These are phyloP conservation scores for Chlamydomonas applanata DNA, from an alignment of 139 green algal species.

Conservation along the genomic window DNA sequence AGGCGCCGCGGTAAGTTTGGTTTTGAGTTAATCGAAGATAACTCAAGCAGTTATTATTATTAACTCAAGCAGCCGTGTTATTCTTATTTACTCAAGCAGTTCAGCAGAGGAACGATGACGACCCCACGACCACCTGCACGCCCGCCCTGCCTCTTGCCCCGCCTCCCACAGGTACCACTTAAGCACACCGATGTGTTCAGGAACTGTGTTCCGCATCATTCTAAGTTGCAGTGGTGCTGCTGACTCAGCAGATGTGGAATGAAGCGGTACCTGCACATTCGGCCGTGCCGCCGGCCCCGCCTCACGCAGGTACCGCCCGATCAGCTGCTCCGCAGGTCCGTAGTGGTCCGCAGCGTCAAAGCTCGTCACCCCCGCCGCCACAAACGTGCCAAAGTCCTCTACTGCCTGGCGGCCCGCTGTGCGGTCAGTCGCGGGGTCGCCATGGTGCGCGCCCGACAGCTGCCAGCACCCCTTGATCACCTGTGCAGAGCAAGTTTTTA, in stretches of 20 bases:
- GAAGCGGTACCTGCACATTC: slow-evolving; percentile 49
- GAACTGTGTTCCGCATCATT: no score
- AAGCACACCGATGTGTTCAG: no score
- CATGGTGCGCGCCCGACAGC: slow-evolving; percentile 69
- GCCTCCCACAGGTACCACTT: no score
- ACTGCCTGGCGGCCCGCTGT: slow-evolving; percentile 69
- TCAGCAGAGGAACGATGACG: no score
- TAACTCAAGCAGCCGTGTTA: no score
- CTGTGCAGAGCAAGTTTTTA: slow-evolving; percentile 7
- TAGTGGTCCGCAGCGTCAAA: slow-evolving; percentile 79
- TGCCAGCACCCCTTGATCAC: slow-evolving; percentile 75
- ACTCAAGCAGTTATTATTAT: no score
- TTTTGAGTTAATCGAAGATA: no score
- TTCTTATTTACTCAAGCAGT: no score
- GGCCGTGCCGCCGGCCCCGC: neutral
- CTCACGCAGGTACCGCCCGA: slow-evolving; percentile 58
- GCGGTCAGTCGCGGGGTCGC: slow-evolving; percentile 63
- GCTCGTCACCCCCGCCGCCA: slow-evolving; percentile 51
- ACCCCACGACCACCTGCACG: no score
- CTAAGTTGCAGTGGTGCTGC: neutral
- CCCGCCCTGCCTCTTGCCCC: no score
- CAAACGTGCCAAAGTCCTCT: slow-evolving; percentile 60
- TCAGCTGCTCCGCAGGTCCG: slow-evolving; percentile 77
- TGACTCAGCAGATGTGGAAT: no score
- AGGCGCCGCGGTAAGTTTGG: no score